These are phyloP conservation scores for Chamaecrista fasciculata DNA, from an alignment of 306 rosid species.

Conservation along the genomic window DNA sequence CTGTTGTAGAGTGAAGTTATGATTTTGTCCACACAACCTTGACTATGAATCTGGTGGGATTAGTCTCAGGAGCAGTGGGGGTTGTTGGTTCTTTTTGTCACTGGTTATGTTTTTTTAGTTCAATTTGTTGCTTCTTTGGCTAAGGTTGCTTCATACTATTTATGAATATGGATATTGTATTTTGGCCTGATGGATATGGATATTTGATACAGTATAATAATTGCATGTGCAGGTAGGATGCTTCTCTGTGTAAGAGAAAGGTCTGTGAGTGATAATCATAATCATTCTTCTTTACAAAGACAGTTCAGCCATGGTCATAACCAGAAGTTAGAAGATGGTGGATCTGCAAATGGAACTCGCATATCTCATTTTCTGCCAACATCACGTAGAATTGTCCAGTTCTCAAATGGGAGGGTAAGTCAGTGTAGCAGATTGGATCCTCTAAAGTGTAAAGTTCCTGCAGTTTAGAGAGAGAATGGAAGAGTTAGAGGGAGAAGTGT, in stretches of 20 bases:
- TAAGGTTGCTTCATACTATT: neutral
- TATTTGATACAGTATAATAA: conserved; percentile 21
- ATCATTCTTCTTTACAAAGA: conserved; percentile 63
- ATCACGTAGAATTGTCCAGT: conserved; percentile 88
- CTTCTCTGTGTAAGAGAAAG: conserved; percentile 97
- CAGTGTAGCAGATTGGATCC: too few relatives aligned
- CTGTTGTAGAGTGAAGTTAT: neutral
- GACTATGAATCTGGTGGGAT: neutral
- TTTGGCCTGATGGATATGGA: too few relatives aligned
- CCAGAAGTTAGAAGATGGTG: conserved; percentile 74
- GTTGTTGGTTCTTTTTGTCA: conserved; percentile 10
- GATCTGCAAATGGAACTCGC: conserved; percentile 54
- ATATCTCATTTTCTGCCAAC: conserved; percentile 92
- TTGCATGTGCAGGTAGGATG: conserved; percentile 75
- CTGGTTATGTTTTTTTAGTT: conserved; percentile 9
- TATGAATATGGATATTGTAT: too few relatives aligned
- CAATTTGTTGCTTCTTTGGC: neutral
- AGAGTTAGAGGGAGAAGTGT: too few relatives aligned
- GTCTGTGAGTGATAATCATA: conserved; percentile 49
- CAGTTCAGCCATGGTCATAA: conserved; percentile 80
- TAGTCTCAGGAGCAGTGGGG: neutral
- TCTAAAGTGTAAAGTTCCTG: too few relatives aligned
- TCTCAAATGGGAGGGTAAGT: conserved; percentile 93
- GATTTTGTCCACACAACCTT: neutral
- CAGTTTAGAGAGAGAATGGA: too few relatives aligned